Base-by-base conservation (phyloP, 148 eudicot genomes). In the Gaultheria prostrata region DNA sequence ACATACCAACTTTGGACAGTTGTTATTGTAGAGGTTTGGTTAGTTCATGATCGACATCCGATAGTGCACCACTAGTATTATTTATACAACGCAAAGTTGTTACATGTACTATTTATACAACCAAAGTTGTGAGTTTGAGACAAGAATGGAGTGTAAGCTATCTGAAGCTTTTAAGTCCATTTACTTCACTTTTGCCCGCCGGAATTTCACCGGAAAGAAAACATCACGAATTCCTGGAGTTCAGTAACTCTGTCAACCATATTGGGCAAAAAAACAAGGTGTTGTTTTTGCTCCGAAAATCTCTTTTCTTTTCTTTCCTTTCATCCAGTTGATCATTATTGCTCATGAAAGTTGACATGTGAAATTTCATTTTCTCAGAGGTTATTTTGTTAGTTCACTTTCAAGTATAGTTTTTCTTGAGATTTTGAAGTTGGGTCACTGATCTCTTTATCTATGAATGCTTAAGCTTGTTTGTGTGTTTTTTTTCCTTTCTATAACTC, bases 81-180 rank as follows among this genome's bases (percentile, higher is more conserved):
- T 4, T 39, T 3, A 39, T 39, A n/a, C n/a, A n/a, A n/a, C n/a
- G n/a, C n/a, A n/a, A n/a, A n/a, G n/a, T n/a, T n/a, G n/a, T 4
- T 39, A 39, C 6, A 39, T 39, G 43, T 39, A 39, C 43, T 39
- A 63, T 26, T 3, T 67, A 26, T 13, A 30, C 8, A 14, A 10
- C 72, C 39, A 67, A 8, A 67, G 39, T 6, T 28, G 39, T 35
- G 35, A 28, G 72, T 14, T 67, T 13, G 13, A 30, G 72, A 13
- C 39, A 67, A 67, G 72, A 67, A 67, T 28, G 39, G 72, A 67
- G 72, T 67, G 72, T 30, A 67, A 67, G 39, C 20, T 67, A 67
- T 39, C 72, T 30, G 72, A 67, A 30, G 39, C 35, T 67, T 13
- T 13, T 67, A 39, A 30, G 39, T 67, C 39, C 33, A 67, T 67